Conservation (phyloP, 495 filamentous ascomycete genomes). For the Aeminium ludgeri region DNA sequence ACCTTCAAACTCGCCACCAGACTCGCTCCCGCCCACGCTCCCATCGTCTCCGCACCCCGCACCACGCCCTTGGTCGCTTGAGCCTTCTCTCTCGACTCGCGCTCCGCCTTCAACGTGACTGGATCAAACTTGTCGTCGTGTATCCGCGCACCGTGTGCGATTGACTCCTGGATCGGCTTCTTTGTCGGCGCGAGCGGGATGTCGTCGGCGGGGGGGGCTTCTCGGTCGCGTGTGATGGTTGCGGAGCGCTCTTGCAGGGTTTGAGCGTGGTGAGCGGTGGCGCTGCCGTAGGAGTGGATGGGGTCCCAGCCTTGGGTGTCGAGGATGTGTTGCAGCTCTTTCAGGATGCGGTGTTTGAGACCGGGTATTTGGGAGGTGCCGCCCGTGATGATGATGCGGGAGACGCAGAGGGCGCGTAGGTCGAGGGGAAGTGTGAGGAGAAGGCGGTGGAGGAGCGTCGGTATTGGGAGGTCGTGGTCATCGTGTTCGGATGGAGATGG, state of each 20-base stretch:
- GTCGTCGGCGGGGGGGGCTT: not conserved
- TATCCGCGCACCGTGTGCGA: conserved; percentile 1
- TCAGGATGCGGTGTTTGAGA: conserved; percentile 59
- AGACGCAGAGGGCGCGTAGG: conserved; percentile 69
- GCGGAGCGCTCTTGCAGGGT: conserved; percentile 3
- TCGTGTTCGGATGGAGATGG: conserved; percentile 46
- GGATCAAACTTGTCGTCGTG: conserved; percentile 10
- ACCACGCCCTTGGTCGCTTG: conserved; percentile 38
- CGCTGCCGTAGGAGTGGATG: conserved; percentile 30
- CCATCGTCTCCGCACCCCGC: conserved; percentile 64
- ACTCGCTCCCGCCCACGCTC: conserved; percentile 79
- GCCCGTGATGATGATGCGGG: conserved; percentile 74
- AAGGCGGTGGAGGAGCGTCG: conserved; percentile 54
- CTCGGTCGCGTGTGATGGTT: not conserved
- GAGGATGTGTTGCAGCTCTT: conserved; percentile 51
- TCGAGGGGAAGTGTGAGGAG: conserved; percentile 65
- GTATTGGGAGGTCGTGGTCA: conserved; percentile 68
- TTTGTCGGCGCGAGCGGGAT: conserved; percentile 1
- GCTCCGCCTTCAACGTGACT: conserved; percentile 12
- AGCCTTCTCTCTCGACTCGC: conserved; percentile 7
- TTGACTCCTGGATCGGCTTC: not conserved
- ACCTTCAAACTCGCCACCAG: conserved; percentile 61
- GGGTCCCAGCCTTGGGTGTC: conserved; percentile 58
- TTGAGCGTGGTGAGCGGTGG: not conserved
- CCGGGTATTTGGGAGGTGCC: conserved; percentile 68